Conservation (phyloP, 495 filamentous ascomycete genomes). For the Penicillium canariense region DNA sequence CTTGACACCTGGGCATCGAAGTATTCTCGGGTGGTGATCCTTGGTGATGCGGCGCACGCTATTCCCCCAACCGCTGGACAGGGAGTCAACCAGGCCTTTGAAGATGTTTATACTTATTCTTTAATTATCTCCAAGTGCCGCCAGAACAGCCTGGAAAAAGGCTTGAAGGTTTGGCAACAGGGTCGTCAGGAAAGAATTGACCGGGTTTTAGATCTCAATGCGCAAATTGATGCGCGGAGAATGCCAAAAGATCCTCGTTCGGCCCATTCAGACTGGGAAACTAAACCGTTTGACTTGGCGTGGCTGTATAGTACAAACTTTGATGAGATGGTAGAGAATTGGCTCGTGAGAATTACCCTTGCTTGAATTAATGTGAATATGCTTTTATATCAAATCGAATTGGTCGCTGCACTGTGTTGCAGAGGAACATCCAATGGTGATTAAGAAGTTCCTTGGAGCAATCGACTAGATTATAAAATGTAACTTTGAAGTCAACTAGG, state of each 20-base stretch:
- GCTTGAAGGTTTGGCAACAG: conserved; percentile 29
- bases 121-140: conserved; percentile 12
- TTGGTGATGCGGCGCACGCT: conserved; percentile 50
- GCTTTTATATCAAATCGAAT: no score
- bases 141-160: conserved; percentile 1
- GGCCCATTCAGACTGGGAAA: conserved; percentile 25
- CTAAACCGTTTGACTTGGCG: conserved; percentile 31
- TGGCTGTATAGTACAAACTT: conserved; percentile 34
- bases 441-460: no score
- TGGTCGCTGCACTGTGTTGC: no score
- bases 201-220: conserved; percentile 29
- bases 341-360: conserved; percentile 13
- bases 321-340: conserved; percentile 26
- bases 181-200: conserved; percentile 33
- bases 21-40: conserved; percentile 32
- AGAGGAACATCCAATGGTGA: no score
- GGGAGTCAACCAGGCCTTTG: conserved; percentile 43
- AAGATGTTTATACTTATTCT: conserved; percentile 36
- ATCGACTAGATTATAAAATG: no score
- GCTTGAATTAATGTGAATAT: no score
- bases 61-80: conserved; percentile 47
- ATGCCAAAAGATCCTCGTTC: conserved; percentile 22
- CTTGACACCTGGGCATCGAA: conserved; percentile 38
- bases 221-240: conserved; percentile 31
- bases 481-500: no score